These are phyloP conservation scores for Aquilaria sinensis DNA, from an alignment of 345 rosid species.

Conservation along the genomic window DNA sequence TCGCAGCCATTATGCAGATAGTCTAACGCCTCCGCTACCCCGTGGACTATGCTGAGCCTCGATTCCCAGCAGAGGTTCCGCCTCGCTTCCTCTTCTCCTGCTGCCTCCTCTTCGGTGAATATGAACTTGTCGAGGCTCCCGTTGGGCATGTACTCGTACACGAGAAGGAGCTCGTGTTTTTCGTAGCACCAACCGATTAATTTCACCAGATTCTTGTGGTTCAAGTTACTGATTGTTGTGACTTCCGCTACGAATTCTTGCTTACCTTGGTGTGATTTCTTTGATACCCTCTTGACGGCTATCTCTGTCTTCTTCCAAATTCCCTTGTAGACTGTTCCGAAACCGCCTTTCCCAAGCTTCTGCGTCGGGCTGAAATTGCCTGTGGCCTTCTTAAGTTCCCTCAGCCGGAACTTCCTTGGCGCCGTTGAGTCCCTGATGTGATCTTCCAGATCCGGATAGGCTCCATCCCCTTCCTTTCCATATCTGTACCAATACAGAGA, in stretches of 20 bases:
- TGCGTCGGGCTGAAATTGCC: slow-evolving; percentile 37
- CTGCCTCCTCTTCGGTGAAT: slow-evolving; percentile 21
- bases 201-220: slow-evolving; percentile 65
- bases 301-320: slow-evolving; percentile 37
- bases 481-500: slow-evolving; percentile 17
- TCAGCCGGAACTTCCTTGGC: slow-evolving; percentile 47
- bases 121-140: slow-evolving; percentile 65
- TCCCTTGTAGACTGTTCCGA: slow-evolving; percentile 75
- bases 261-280: slow-evolving; percentile 65
- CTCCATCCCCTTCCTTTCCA: slow-evolving; percentile 24
- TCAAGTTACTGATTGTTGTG: slow-evolving; percentile 64
- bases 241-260: slow-evolving; percentile 77
- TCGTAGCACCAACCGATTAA: slow-evolving; percentile 81
- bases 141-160: slow-evolving; percentile 66
- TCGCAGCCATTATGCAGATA: slow-evolving; percentile 69
- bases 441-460: slow-evolving; percentile 36
- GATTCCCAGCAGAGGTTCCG: slow-evolving; percentile 37
- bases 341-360: slow-evolving; percentile 74
- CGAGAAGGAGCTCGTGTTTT: slow-evolving; percentile 43
- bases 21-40: slow-evolving; percentile 63
- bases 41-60: slow-evolving; percentile 40
- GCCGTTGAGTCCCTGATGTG: slow-evolving; percentile 40
- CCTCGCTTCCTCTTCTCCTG: slow-evolving; percentile 9
- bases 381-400: slow-evolving; percentile 53
- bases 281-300: slow-evolving; percentile 64